Base-by-base conservation (phyloP, 495 filamentous ascomycete species). In the Lepidopterella palustris region DNA sequence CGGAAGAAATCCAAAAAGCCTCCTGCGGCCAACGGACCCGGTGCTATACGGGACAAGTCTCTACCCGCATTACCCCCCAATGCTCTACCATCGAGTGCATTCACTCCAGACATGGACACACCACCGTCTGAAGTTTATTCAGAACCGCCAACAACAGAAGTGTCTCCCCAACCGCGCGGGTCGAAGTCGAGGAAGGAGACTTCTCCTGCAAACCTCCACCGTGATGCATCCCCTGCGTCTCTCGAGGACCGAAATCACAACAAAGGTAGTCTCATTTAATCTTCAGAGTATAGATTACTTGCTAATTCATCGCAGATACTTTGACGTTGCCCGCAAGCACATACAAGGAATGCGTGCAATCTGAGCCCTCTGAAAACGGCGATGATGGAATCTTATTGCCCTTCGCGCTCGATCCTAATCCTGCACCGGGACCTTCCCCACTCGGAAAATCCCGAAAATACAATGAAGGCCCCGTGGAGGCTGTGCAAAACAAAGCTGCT, bases 341-440 rank as follows among this genome's bases (percentile, higher is more conserved):
- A n/a, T 92, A 92, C 71, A 82, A 86, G 59, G 86, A 84, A 70
- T 87, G 87, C 66, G 83, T 88, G 39, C 85, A 87, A 66, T 93
- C 86, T 18, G 76, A 81, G 21, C 24, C 59, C 24, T 84, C 84
- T 11, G 84, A 83, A 62, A 77, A 70, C 21, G 78, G 75, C 21
- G 88, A 88, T 51, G 89, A 90, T 58, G 84, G 87, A 60, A 88
- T 95, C 60, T 87, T 95, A 53, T 93, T 98, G 53, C 92, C 92
- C 4, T 84, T 98, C 64, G 89, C 89, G 26, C 81, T 96, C 45
- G 93, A 98, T 65, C 87, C 90, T 9, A 90, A 84, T 28, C 82
- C 87, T 28, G 82, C 82, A 20, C 80, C 83, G 11, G 78, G 82
- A 27, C 76, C 83, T 29, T 77, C 82, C 26, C 77, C 80, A 15